Conservation (phyloP, 163 green algal species). For the Picocystis sp. region DNA sequence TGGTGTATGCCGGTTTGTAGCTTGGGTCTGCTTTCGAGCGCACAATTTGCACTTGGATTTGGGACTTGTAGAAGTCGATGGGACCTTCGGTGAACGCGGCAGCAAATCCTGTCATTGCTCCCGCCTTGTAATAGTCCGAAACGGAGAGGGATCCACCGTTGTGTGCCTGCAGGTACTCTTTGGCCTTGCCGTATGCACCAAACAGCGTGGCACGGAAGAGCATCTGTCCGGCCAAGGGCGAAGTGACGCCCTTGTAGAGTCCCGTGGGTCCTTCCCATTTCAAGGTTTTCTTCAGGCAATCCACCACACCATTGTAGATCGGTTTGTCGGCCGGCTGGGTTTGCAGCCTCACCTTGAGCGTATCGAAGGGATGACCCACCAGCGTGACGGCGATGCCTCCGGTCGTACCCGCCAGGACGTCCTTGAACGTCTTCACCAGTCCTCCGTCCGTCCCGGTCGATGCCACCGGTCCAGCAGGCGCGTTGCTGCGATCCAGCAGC, state of each 20-base stretch:
- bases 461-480: too few species aligned
- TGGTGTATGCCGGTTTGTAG: slow-evolving; percentile 75
- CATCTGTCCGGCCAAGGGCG: slow-evolving; percentile 82
- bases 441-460: too few species aligned
- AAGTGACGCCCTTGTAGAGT: slow-evolving; percentile 58
- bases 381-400: slow-evolving; percentile 74
- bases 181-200: slow-evolving; percentile 55
- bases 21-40: slow-evolving; percentile 43
- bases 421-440: slow-evolving; percentile 5
- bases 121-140: slow-evolving; percentile 28
- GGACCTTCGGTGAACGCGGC: slow-evolving; percentile 74
- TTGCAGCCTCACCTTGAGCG: slow-evolving; percentile 70
- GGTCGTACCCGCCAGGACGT: slow-evolving; percentile 4
- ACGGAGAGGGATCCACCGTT: slow-evolving; percentile 38
- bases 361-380: slow-evolving; percentile 84
- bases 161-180: slow-evolving; percentile 61
- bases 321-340: slow-evolving; percentile 69
- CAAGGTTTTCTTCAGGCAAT: slow-evolving; percentile 76
- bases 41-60: slow-evolving; percentile 83
- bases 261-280: slow-evolving; percentile 72
- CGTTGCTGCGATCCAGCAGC: too few species aligned
- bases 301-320: slow-evolving; percentile 77
- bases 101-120: slow-evolving; percentile 65
- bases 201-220: slow-evolving; percentile 83
- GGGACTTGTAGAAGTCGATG: slow-evolving; percentile 94